Evolutionary conservation across 352 stramenopile genomes (phyloP), one percentile per base, ranked within the genome.

Genomic region (Phytopythium mirpurense): DNA sequence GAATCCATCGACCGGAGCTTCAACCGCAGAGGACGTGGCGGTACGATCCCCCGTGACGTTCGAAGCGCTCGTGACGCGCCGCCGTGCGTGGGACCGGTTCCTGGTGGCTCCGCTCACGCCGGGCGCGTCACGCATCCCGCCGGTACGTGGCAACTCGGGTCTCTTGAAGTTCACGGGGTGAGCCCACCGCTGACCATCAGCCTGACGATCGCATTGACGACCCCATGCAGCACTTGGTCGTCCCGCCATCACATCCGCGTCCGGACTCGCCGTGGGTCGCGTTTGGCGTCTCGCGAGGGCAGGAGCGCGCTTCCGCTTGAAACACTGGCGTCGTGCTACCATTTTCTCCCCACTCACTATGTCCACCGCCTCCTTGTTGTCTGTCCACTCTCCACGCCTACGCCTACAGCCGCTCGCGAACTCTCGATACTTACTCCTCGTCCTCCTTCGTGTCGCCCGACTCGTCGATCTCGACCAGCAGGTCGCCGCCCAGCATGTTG

Each of bases 401-500:
- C 6, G 24, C 24, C 43, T 34, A 3, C 43, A 18, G 19, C 43
- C 29, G 19, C 12, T 12, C 26, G 4, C 4, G 15, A 9, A 9
- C 21, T 47, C 41, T 3, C 18, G 43, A 63, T 68, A 73, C 61
- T 37, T 78, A 63, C 32, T 84, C 70, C 2, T 57, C 61, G 23
- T 76, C n/a, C n/a, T n/a, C n/a, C n/a, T n/a, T n/a, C n/a, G n/a
- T 54, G 42, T 86, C 74, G 43, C 78, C 78, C 32, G 76, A 88
- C 62, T 96, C 85, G 58, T 97, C 90, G 59, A 98, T 98, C 63
- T 98, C 90, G 19, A 98, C 86, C 40, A 98, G 68, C 44, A 99
- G 75, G 72, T 99, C 96, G 34, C 94, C 96, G 34, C 75, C 88
- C 44, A 95, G 76, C 58, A 99, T 88, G 68, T 95, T 96, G 73